phyloP scores from a whole-genome alignment of 2,329 filamentous ascomycete genomes.

The Thielaviopsis euricoi region DNA sequence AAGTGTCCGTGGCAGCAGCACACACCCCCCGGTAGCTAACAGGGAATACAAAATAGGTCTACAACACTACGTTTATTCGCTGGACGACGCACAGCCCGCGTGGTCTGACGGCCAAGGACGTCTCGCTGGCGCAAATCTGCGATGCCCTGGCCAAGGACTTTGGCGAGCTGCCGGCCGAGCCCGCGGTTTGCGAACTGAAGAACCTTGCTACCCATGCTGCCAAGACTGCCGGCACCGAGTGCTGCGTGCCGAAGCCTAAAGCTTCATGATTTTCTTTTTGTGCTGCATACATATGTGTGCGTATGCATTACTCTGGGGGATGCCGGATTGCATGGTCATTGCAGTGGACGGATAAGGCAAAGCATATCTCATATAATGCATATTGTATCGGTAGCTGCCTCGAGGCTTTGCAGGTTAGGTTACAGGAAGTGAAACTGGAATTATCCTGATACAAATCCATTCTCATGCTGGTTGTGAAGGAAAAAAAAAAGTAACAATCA shows the following conservation, averaged over 20 bases:
- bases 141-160: slow-evolving; percentile 40
- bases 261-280: neutral
- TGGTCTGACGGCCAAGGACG: slow-evolving; percentile 48
- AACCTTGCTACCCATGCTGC: slow-evolving; percentile 31
- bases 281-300: neutral
- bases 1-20: too few species aligned
- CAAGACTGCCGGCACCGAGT: slow-evolving; percentile 29
- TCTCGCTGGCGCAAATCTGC: slow-evolving; percentile 44
- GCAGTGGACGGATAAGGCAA: neutral
- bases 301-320: neutral
- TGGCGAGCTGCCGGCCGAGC: slow-evolving; percentile 31
- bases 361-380: neutral
- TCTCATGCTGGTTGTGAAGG: neutral
- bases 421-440: neutral
- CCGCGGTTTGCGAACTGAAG: slow-evolving; percentile 20
- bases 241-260: slow-evolving; percentile 32
- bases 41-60: too few species aligned
- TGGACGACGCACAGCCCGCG: slow-evolving; percentile 57
- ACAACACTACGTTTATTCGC: slow-evolving; percentile 52
- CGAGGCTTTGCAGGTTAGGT: neutral
- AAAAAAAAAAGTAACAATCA: slow-evolving; percentile 2
- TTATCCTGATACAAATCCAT: neutral
- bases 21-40: too few species aligned
- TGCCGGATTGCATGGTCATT: too few species aligned
- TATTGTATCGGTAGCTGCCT: neutral